Conservation (phyloP, 2,329 filamentous ascomycete species). For the Microdochium bolleyi region DNA sequence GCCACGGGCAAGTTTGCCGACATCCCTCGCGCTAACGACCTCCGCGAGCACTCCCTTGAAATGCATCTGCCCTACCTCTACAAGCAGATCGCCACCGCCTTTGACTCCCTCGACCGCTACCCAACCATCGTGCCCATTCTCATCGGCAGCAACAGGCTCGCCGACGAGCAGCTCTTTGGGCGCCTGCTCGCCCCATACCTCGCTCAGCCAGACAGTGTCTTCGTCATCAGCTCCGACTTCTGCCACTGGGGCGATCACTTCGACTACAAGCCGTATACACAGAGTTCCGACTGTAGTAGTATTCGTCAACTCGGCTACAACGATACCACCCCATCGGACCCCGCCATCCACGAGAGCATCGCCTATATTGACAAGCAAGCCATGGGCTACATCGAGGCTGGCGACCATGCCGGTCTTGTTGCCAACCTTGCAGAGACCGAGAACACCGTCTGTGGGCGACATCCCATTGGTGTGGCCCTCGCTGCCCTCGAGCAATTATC, state of each 20-base stretch:
- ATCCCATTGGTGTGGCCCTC: conserved; percentile 92
- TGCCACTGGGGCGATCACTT: conserved; percentile 92
- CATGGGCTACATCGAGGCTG: conserved; percentile 78
- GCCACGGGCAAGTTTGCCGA: conserved; percentile 47
- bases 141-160: conserved; percentile 63
- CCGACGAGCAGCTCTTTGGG: conserved; percentile 62
- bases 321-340: conserved; percentile 11
- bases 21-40: conserved; percentile 62
- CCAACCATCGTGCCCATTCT: conserved; percentile 80
- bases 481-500: conserved; percentile 67
- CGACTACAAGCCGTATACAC: conserved; percentile 70
- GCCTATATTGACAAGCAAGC: conserved; percentile 69
- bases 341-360: conserved; percentile 74
- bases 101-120: conserved; percentile 43
- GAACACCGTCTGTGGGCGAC: conserved; percentile 90
- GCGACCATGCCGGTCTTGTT: conserved; percentile 63
- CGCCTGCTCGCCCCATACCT: conserved; percentile 70
- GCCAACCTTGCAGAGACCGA: conserved; percentile 61
- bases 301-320: neutral
- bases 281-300: conserved; percentile 18
- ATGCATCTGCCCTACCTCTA: conserved; percentile 95
- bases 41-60: conserved; percentile 86
- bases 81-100: conserved; percentile 55
- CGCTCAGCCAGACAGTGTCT: conserved; percentile 65
- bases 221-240: conserved; percentile 91